These are phyloP conservation scores for Xerocomellus amylosporus DNA, from an alignment of 768 basidiomycete genomes.

Conservation along the genomic window DNA sequence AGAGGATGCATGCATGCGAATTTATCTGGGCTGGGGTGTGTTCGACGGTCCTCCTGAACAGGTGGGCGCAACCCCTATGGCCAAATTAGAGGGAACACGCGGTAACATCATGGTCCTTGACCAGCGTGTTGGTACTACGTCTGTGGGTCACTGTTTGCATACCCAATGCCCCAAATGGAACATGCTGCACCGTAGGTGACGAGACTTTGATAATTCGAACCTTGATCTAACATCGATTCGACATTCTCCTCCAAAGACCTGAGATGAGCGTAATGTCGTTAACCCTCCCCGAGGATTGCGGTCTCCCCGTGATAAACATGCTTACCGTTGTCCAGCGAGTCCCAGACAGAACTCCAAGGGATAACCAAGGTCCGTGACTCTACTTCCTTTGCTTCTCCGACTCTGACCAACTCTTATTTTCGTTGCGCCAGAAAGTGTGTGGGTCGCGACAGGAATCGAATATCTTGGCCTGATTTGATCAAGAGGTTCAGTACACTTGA, in stretches of 20 bases:
- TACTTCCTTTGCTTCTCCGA: not conserved
- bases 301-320: not conserved
- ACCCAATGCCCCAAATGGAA: not conserved
- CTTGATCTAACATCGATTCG: not conserved
- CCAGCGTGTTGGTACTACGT: not conserved
- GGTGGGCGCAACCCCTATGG: not conserved
- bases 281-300: not conserved
- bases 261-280: not conserved
- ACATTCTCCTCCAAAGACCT: not conserved
- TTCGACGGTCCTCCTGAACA: not conserved
- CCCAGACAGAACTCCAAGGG: no score
- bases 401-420: not conserved
- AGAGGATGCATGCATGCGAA: not conserved
- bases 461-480: not conserved
- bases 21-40: not conserved
- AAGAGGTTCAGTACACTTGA: not conserved
- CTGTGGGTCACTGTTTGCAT: no score
- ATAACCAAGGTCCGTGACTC: no score
- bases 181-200: not conserved
- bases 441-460: no score
- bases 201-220: no score
- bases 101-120: not conserved
- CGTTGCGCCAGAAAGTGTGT: no score
- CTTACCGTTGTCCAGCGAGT: not conserved
- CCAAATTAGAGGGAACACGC: not conserved